Evolutionary conservation across 768 basidiomycete species (phyloP).

Genomic region (Suillus variegatus): DNA sequence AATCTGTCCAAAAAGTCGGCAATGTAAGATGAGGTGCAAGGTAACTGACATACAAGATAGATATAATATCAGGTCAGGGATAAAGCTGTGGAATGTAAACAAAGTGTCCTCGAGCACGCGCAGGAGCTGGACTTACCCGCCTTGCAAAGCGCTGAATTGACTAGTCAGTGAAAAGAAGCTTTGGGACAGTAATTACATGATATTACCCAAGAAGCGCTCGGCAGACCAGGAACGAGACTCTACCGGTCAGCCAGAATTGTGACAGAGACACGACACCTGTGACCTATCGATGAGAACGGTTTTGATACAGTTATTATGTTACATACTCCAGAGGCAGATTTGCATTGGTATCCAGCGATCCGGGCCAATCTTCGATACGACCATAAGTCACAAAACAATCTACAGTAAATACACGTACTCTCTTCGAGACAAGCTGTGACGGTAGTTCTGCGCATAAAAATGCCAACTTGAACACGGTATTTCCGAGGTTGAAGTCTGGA

Average conservation of each 20-base stretch:
- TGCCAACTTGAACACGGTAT: constrained; percentile 50
- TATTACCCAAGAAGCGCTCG: constrained; percentile 49
- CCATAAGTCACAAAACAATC: not conserved
- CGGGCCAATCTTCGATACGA: constrained; percentile 47
- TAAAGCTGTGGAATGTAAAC: constrained; percentile 38
- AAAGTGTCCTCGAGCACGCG: not conserved
- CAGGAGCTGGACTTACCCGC: constrained; percentile 34
- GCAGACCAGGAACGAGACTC: constrained; percentile 48
- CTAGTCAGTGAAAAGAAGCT: constrained; percentile 1
- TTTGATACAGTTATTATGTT: not conserved
- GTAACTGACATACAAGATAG: constrained; percentile 47
- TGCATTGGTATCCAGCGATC: constrained; percentile 66
- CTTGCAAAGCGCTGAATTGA: constrained; percentile 41
- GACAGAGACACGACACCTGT: constrained; percentile 44
- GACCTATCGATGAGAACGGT: not conserved
- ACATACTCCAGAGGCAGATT: constrained; percentile 52
- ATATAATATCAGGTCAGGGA: constrained; percentile 62
- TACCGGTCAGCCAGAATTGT: constrained; percentile 59
- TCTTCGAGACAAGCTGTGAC: constrained; percentile 63
- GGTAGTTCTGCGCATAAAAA: constrained; percentile 61
- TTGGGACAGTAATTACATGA: not conserved
- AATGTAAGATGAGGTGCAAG: not conserved
- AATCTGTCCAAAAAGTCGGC: constrained; percentile 23
- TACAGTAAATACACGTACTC: constrained; percentile 33
- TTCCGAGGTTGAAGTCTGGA: constrained; percentile 57